Evolutionary conservation across 1,284 basidiomycete species (phyloP).

Genomic region (Rhodotorula sp.): DNA sequence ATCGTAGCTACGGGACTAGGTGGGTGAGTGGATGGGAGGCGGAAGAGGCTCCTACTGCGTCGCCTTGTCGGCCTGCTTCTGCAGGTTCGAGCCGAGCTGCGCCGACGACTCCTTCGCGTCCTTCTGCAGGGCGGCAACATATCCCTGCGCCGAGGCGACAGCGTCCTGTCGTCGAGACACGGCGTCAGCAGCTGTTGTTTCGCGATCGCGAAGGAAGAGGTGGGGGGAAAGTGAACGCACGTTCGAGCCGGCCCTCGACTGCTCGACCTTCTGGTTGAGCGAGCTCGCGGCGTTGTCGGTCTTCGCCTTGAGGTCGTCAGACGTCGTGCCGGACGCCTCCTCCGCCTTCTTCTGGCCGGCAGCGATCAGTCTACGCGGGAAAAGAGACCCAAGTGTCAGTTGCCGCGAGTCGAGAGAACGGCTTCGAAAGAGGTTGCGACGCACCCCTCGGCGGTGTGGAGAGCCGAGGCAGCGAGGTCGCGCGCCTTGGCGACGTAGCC

Average conservation of each 20-base stretch:
- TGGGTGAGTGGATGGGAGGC: background rate
- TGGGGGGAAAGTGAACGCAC: slow-evolving; percentile 2
- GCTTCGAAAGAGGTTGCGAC: too few relatives aligned
- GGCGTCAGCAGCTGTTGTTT: background rate
- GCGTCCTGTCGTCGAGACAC: background rate
- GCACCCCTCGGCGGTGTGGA: slow-evolving; percentile 26
- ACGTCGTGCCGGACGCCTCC: slow-evolving; percentile 7
- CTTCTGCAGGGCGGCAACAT: slow-evolving; percentile 1
- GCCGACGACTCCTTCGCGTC: background rate
- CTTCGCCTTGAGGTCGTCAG: slow-evolving; percentile 19
- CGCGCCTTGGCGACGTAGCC: slow-evolving; percentile 36
- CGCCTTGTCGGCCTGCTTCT: background rate
- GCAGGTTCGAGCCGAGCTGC: background rate
- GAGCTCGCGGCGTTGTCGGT: slow-evolving; percentile 3
- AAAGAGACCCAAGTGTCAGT: background rate
- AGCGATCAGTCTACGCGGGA: slow-evolving; percentile 4
- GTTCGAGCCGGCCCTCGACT: background rate
- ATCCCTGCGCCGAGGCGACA: background rate
- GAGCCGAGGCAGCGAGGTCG: slow-evolving; percentile 22
- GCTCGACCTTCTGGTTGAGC: slow-evolving; percentile 17
- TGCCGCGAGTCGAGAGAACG: too few relatives aligned
- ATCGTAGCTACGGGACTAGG: background rate
- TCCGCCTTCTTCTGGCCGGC: slow-evolving; percentile 30
- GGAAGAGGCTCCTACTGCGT: too few relatives aligned
- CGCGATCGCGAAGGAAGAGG: too few relatives aligned